phyloP scores from a whole-genome alignment of 169 alveolate genomes.

The Plasmodium relictum region DNA sequence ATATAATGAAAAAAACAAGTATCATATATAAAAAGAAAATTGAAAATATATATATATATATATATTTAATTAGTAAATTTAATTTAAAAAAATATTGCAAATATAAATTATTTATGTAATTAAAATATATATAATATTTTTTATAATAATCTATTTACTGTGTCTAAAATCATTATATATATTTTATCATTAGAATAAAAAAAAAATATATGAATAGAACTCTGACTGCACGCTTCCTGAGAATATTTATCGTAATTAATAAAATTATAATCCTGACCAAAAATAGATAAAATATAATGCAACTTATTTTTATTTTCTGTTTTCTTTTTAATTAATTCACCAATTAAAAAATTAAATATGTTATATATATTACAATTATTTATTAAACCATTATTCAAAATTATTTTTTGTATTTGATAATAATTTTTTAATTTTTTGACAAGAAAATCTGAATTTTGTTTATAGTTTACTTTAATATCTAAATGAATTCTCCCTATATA shows the following conservation, averaged over 20 bases:
- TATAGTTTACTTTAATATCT: conserved; percentile 43
- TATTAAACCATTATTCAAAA: conserved; percentile 66
- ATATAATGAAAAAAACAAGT: too few species aligned
- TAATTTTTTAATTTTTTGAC: conserved; percentile 27
- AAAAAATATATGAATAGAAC: conserved; percentile 27
- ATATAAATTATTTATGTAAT: background rate
- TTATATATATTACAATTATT: background rate
- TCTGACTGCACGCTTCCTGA: conserved; percentile 50
- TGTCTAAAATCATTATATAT: conserved; percentile 22
- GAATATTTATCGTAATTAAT: conserved; percentile 46
- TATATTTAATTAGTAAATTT: background rate
- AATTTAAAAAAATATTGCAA: background rate
- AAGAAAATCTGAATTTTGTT: conserved; percentile 27
- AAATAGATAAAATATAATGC: conserved; percentile 40
- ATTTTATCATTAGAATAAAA: conserved; percentile 3
- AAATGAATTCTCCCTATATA: conserved; percentile 70
- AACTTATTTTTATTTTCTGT: conserved; percentile 8
- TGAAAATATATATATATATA: conserved; percentile 12
- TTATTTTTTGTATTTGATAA: conserved; percentile 67
- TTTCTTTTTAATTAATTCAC: conserved; percentile 13
- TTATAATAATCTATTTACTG: conserved; percentile 24
- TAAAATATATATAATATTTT: background rate
- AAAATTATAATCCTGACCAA: conserved; percentile 44
- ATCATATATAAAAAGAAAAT: background rate
- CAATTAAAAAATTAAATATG: conserved; percentile 35